Evolutionary conservation across 768 basidiomycete genomes (phyloP).

Genomic region (Pisolithus microcarpus): DNA sequence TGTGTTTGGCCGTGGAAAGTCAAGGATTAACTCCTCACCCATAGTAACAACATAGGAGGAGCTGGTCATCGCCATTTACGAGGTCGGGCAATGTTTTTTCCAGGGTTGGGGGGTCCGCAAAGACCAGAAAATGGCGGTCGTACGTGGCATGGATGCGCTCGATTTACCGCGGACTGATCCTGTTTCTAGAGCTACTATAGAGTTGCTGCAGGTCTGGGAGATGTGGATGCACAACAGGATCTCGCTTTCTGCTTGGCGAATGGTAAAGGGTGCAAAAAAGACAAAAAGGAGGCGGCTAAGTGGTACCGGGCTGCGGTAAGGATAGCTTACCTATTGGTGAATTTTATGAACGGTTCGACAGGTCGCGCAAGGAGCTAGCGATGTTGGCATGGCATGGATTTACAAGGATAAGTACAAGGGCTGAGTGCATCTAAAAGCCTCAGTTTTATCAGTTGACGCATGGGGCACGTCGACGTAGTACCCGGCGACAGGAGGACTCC

Average conservation of each 20-base stretch:
- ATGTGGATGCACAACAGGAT: constrained; percentile 81
- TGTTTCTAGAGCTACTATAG: constrained; percentile 65
- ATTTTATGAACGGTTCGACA: constrained; percentile 15
- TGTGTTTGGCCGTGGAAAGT: constrained; percentile 16
- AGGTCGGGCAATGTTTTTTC: constrained; percentile 89
- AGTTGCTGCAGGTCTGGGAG: constrained; percentile 78
- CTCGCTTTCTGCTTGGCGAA: constrained; percentile 81
- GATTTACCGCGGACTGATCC: background rate
- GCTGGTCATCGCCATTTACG: constrained; percentile 82
- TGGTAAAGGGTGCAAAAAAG: constrained; percentile 84
- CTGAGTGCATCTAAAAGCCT: constrained; percentile 4
- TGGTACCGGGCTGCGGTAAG: constrained; percentile 87
- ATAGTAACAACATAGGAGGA: constrained; percentile 44
- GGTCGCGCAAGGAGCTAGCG: constrained; percentile 69
- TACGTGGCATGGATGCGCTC: constrained; percentile 30
- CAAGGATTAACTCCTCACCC: background rate
- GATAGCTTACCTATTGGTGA: constrained; percentile 3
- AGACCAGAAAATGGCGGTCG: constrained; percentile 86
- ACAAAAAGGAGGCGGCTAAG: constrained; percentile 77
- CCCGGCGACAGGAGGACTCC: background rate
- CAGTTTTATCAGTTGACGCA: background rate
- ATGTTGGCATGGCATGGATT: constrained; percentile 84
- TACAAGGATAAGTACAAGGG: constrained; percentile 73
- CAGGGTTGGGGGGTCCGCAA: constrained; percentile 86
- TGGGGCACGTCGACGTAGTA: background rate